These are phyloP conservation scores for Mortierella sp. DNA, from an alignment of 371 early-diverging fungal species.

Conservation along the genomic window DNA sequence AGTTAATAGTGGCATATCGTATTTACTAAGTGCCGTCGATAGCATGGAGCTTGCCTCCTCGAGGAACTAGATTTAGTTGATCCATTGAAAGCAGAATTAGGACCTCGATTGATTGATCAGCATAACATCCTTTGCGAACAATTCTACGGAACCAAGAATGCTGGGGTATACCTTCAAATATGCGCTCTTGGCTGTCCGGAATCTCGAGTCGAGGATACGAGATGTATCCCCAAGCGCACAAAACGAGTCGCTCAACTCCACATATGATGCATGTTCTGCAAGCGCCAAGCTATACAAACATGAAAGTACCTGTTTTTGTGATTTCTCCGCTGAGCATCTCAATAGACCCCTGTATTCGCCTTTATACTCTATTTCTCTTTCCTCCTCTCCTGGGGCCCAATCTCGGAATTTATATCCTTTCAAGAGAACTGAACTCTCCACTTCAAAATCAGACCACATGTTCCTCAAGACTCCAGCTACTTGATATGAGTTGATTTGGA, in stretches of 20 bases:
- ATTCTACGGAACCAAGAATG: too few relatives aligned
- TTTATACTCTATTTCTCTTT: not conserved
- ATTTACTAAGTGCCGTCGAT: conserved; percentile 56
- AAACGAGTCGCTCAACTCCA: conserved; percentile 17
- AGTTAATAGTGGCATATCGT: conserved; percentile 50
- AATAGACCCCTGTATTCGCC: not conserved
- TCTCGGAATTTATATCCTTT: conserved; percentile 11
- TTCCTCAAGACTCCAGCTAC: conserved; percentile 62
- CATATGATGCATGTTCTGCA: conserved; percentile 29
- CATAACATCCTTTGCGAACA: not conserved
- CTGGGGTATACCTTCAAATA: conserved; percentile 26
- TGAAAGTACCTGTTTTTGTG: conserved; percentile 29
- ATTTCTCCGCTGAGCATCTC: conserved; percentile 3
- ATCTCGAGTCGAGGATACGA: not conserved
- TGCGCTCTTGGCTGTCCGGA: conserved; percentile 15
- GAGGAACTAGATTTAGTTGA: conserved; percentile 25
- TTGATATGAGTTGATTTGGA: conserved; percentile 75
- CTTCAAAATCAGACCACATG: conserved; percentile 54
- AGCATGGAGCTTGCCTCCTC: conserved; percentile 47
- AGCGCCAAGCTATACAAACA: conserved; percentile 40
- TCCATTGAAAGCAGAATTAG: not conserved
- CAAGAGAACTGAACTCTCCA: conserved; percentile 18
- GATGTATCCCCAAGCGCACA: not conserved
- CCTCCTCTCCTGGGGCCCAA: conserved; percentile 9
- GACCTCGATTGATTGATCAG: too few relatives aligned